Evolutionary conservation across 345 rosid species (phyloP), one percentile per base, ranked within the genome.

Genomic region (Pseudoturritis turrita): DNA sequence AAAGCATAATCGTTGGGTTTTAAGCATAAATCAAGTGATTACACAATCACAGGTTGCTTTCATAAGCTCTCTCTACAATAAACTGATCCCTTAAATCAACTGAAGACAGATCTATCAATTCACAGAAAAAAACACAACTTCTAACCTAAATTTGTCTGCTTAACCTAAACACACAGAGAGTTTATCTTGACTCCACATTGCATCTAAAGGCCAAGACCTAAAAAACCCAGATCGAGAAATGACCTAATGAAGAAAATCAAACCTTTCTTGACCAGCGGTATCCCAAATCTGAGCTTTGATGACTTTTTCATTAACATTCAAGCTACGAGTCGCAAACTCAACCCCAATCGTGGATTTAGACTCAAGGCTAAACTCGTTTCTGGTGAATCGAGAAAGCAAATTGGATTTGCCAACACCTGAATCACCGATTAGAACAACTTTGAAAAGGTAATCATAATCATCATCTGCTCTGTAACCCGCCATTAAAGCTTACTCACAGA

Each of bases 281-380:
- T 91, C 97, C 97, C 97, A 91, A 89, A 91, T 91, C 96, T 91
- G 97, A 74, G 97, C 93, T 76, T 91, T 91, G 80, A 91, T 86
- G 72, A 91, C 84, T 76, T 91, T 91, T 18, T 83, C 83, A 78
- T 91, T 90, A 33, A 91, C 91, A 65, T 70, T 87, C 82, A 91
- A 82, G 87, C 97, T 91, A 43, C 97, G 93, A 76, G 97, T 91
- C 10, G 97, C 97, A 80, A 91, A 91, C 90, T 91, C 97, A 0
- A 91, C 97, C 1, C 97, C 97, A 25, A 91, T 91, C 29, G 97
- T 91, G 66, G 97, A 89, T 77, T 89, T 91, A 55, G 97, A 89
- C 80, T 91, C 97, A 58, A 91, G 92, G 70, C 93, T 91, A 64
- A 91, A 91, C 86, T 91, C 97, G 58, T 91, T 91, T 65, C 97